Conservation (phyloP, 331 rosid genomes). For the Cucumis variabilis region DNA sequence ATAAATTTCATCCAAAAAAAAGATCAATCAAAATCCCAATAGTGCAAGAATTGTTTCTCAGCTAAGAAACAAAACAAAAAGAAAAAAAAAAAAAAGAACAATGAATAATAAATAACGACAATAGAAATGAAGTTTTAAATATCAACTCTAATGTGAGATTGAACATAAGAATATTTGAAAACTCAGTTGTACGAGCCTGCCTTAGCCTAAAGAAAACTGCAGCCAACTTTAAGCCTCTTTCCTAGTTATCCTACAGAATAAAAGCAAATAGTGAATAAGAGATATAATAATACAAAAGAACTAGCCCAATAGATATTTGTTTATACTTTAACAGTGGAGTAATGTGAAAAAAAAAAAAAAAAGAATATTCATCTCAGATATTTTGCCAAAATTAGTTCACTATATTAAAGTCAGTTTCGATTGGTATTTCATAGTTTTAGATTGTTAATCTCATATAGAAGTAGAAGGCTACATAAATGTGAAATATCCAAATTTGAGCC, state of each 20-base stretch:
- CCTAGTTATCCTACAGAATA: constrained; percentile 82
- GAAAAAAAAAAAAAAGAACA: background rate
- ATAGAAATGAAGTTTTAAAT: background rate
- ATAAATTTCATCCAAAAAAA: constrained; percentile 29
- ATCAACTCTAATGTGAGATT: background rate
- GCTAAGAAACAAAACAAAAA: constrained; percentile 3
- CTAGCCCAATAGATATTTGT: background rate
- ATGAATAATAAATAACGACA: background rate
- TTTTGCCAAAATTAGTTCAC: background rate
- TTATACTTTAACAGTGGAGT: background rate
- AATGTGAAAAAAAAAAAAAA: background rate
- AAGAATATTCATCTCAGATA: background rate
- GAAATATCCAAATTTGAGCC: background rate
- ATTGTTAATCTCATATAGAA: background rate
- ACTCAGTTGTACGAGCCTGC: background rate
- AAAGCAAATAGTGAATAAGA: background rate
- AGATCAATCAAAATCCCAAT: constrained; percentile 12
- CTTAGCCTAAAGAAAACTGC: constrained; percentile 43
- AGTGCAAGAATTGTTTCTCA: constrained; percentile 15
- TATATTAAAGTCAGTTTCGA: too few relatives aligned
- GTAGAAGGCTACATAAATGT: background rate
- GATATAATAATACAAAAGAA: background rate
- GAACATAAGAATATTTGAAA: constrained; percentile 1
- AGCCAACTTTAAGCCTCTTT: constrained; percentile 79
- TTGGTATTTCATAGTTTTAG: background rate